Base-by-base conservation (phyloP, 2,329 filamentous ascomycete genomes). In the Sarocladium kiliense region DNA sequence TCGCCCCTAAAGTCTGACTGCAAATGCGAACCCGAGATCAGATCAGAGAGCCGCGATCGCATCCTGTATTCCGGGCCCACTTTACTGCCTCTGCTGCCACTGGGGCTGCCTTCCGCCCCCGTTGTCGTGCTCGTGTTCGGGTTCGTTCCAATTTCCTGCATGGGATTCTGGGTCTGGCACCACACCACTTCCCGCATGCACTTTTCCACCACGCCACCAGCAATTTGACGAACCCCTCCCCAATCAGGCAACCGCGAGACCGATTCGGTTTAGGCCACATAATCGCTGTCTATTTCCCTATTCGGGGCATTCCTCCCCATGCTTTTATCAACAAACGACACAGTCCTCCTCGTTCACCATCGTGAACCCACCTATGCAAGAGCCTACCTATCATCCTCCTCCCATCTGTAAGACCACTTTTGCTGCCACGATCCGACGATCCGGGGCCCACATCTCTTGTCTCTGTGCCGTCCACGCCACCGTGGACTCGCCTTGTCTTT, bases 41-140 rank as follows among this genome's bases (percentile, higher is more conserved):
- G 47, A 51, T 51, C 27, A 51, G 47, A 51, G 18, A 51, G 18
- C 30, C 27, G 47, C 47, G n/a, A n/a, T 47, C 18, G 36, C 36
- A 39, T 10, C 7, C n/a, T n/a, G n/a, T n/a, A n/a, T 19, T n/a
- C 36, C 36, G 18, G 36, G 9, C 36, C 36, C 36, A 39, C 36
- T 39, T 32, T 6, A 32, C 7, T 6, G 6, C 36, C 11, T 18
- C 36, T 16, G 36, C 30, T 32, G 30, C 30, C 30, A 39, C n/a
- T 39, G 36, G 12, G 36, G 11, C 5, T 16, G 21, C 18, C 5
- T 18, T 18, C 21, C 41, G 23, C 21, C 10, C 14, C 12, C 44
- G 4, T 47, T 47, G 44, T 47, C 44, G 44, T 47, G 44, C 44
- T 47, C 44, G 44, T 51, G 47, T 51, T 36, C 47, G 47, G 26